Evolutionary conservation across 176 grass and related monocot species (phyloP), one percentile per base, ranked within the genome.

Genomic region (Aegilops umbellulata): DNA sequence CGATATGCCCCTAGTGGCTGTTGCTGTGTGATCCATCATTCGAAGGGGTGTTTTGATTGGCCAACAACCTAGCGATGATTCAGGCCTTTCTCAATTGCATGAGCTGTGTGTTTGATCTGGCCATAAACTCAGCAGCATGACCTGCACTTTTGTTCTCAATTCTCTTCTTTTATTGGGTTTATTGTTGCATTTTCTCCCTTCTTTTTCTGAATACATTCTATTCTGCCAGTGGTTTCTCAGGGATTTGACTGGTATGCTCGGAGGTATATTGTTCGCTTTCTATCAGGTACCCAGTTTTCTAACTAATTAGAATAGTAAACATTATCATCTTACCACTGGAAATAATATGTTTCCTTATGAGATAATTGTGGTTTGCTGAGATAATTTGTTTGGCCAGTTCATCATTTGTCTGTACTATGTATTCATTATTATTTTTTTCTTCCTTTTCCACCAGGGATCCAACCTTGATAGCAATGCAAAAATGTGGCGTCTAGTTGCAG

Each of bases 171-270:
- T 74, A 23, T 49, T 39, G 17, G 19, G 68, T 12, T 42, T 77
- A 85, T 30, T 60, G 65, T 44, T 77, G 35, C 11, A 49, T 60
- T n/a, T 6, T 7, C 13, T 35, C 46, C 55, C 12, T 7, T 44
- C 7, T 20, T 46, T 67, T 49, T 67, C 17, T 20, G 4, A 38
- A 72, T 74, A 12, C 78, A 44, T 81, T 71, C 81, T 77, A 68
- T 84, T 85, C 34, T 84, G 34, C 86, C 90, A 98, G 96, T 95
- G 96, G 96, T 98, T 95, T 86, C 90, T 98, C 79, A 88, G 92
- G 85, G 96, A 98, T 92, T 95, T 98, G 65, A 95, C 88, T 49
- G 96, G 96, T 34, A 98, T 98, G 96, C 93, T 98, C 24, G 96
- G 93, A 88, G 93, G 93, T 23, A 95, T 95, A 81, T 84, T 98